Evolutionary conservation across 768 basidiomycete species (phyloP).

Genomic region (Inosperma sp.): DNA sequence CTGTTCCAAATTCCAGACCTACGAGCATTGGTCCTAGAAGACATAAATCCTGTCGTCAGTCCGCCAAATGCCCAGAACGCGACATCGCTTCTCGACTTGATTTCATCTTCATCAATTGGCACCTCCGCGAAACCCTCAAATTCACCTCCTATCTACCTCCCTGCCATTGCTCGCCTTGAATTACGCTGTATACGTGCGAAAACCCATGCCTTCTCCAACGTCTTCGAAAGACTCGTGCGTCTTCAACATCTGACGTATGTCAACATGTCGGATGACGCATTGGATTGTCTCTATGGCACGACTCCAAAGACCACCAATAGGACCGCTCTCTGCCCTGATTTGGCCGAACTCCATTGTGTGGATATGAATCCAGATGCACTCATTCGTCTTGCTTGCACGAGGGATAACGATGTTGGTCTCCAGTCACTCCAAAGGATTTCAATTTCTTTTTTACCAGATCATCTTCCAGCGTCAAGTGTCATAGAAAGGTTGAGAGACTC

Average conservation of each 20-base stretch:
- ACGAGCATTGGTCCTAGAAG: constrained; percentile 38
- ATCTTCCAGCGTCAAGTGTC: background rate
- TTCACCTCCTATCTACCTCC: background rate
- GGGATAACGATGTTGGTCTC: background rate
- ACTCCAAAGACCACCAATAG: constrained; percentile 2
- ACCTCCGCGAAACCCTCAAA: background rate
- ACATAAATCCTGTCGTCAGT: constrained; percentile 38
- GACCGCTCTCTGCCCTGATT: constrained; percentile 18
- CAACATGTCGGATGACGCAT: constrained; percentile 25
- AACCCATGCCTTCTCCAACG: constrained; percentile 15
- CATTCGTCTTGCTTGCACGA: constrained; percentile 1
- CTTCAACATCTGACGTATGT: constrained; percentile 21
- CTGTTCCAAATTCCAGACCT: constrained; percentile 25
- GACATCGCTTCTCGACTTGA: background rate
- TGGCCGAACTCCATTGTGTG: constrained; percentile 26
- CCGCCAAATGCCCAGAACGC: constrained; percentile 19
- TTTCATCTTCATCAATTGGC: background rate
- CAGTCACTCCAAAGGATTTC: background rate
- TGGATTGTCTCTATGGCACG: constrained; percentile 12
- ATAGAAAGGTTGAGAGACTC: constrained; percentile 1
- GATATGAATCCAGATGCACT: constrained; percentile 21
- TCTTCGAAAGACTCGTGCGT: constrained; percentile 27
- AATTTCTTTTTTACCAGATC: background rate
- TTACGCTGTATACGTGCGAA: constrained; percentile 27
- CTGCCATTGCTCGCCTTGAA: constrained; percentile 17